phyloP scores from a whole-genome alignment of 768 basidiomycete species.

The Mycena vulgaris region DNA sequence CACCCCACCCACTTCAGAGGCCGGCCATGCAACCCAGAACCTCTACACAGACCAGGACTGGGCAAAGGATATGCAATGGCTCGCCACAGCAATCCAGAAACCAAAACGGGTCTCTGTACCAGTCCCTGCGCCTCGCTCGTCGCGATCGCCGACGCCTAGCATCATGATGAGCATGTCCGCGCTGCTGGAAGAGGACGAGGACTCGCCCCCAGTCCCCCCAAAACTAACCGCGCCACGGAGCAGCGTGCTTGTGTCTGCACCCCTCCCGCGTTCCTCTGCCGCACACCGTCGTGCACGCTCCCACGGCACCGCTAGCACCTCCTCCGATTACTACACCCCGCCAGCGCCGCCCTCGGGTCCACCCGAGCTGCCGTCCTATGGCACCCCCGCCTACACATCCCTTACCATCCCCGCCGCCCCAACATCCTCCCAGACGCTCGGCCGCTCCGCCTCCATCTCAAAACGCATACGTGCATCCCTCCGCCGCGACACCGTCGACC shows the following conservation, averaged over 20 bases:
- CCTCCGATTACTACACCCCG: constrained; percentile 41
- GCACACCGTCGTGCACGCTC: constrained; percentile 38
- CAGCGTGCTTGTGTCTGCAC: constrained; percentile 22
- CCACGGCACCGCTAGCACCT: constrained; percentile 37
- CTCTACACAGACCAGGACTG: constrained; percentile 71
- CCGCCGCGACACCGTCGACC: constrained; percentile 66
- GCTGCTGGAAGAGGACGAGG: constrained; percentile 69
- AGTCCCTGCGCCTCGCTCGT: constrained; percentile 33
- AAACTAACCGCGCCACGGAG: constrained; percentile 20
- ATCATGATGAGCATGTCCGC: constrained; percentile 69
- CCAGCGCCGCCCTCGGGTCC: constrained; percentile 24
- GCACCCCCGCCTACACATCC: constrained; percentile 70
- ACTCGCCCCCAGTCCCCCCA: constrained; percentile 32
- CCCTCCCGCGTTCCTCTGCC: constrained; percentile 4
- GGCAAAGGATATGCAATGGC: constrained; percentile 79
- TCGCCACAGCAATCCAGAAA: constrained; percentile 51
- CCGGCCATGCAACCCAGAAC: constrained; percentile 21
- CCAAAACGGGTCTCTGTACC: constrained; percentile 40
- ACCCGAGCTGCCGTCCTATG: constrained; percentile 63
- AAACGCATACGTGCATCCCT: constrained; percentile 32
- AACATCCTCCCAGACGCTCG: constrained; percentile 44
- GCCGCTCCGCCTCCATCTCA: constrained; percentile 37
- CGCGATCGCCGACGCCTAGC: constrained; percentile 48
- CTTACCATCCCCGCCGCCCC: constrained; percentile 70
- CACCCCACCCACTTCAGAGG: constrained; percentile 34